Evolutionary conservation across 192 early-diverging fungal genomes (phyloP), one percentile per base, ranked within the genome.

Genomic region (Entrophospora sp.): DNA sequence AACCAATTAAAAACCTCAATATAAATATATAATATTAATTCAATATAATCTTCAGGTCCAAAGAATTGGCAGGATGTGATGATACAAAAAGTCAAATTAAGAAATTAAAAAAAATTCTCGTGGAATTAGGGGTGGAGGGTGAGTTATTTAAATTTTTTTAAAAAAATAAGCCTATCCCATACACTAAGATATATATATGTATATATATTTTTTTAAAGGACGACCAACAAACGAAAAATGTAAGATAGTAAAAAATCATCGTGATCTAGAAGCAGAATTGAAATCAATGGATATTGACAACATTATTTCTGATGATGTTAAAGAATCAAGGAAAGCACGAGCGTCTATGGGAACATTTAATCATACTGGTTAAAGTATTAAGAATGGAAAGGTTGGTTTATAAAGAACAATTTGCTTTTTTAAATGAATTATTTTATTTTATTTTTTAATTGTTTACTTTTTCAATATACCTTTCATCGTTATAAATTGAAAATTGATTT

Each of bases 211-310:
- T 34, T 2, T 24, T 18, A 9, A 36, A 57, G 55, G 34, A 1
- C 59, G 38, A 9, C 59, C 59, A 6, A 61, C 59, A 30, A 24
- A 31, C 13, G 59, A 61, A 31, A 61, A 61, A 32, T 61, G 59
- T 31, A 40, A 44, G 4, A 40, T 16, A 25, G 40, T 61, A 7
- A 20, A 27, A 43, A 27, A 18, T 16, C 9, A 7, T 1, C 9
- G 27, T 22, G 59, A 61, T 43, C 59, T 61, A 20, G 40, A 61
- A 18, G 59, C 59, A 16, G 59, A 61, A 6, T 20, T 61, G n/a
- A 44, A n/a, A n/a, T n/a, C 59, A 2, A 61, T 61, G 59, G 40
- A 44, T 44, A 40, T 44, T 40, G 42, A 27, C 5, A 61, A 61
- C 18, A 61, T 61, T 28, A 44, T 61, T 30, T 31, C 37, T 18